Evolutionary conservation across 2,329 filamentous ascomycete genomes (phyloP).

Genomic region (Hypoxylon sp.): DNA sequence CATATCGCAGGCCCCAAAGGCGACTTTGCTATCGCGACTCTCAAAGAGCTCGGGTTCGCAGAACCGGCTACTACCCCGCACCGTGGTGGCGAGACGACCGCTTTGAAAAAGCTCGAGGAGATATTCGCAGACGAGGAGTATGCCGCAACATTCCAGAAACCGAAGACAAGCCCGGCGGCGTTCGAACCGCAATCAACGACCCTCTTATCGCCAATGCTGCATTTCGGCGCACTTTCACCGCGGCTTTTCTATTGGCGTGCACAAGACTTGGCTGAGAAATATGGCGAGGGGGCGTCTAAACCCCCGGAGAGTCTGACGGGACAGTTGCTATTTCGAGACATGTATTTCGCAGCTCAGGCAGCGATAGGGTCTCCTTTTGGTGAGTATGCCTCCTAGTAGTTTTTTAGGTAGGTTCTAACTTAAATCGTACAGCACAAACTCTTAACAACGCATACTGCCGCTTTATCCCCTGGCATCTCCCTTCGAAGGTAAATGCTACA

Average conservation of each 20-base stretch:
- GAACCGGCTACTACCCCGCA: slow-evolving; percentile 75
- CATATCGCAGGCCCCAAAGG: slow-evolving; percentile 75
- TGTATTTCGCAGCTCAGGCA: slow-evolving; percentile 86
- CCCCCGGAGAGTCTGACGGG: slow-evolving; percentile 79
- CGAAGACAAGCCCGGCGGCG: slow-evolving; percentile 79
- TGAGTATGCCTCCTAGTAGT: slow-evolving; percentile 10
- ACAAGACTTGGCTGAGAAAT: slow-evolving; percentile 71
- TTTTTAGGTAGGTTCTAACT: slow-evolving; percentile 3
- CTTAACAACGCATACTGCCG: slow-evolving; percentile 75
- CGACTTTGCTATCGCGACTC: slow-evolving; percentile 79
- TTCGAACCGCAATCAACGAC: slow-evolving; percentile 82
- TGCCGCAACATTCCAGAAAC: slow-evolving; percentile 81
- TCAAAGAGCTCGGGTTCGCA: slow-evolving; percentile 78
- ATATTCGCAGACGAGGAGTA: slow-evolving; percentile 76
- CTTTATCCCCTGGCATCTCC: slow-evolving; percentile 86
- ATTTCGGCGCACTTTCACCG: slow-evolving; percentile 80
- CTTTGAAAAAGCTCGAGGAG: slow-evolving; percentile 69
- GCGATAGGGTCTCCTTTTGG: slow-evolving; percentile 73
- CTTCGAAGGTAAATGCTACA: slow-evolving; percentile 66
- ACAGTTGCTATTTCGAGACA: slow-evolving; percentile 83
- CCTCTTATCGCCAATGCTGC: slow-evolving; percentile 78
- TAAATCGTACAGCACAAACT: slow-evolving; percentile 63
- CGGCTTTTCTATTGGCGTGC: slow-evolving; percentile 81
- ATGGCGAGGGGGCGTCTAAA: slow-evolving; percentile 69
- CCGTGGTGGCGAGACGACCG: slow-evolving; percentile 77